phyloP scores from a whole-genome alignment of 2,329 filamentous ascomycete genomes.

The Microcyclospora tardicrescens region DNA sequence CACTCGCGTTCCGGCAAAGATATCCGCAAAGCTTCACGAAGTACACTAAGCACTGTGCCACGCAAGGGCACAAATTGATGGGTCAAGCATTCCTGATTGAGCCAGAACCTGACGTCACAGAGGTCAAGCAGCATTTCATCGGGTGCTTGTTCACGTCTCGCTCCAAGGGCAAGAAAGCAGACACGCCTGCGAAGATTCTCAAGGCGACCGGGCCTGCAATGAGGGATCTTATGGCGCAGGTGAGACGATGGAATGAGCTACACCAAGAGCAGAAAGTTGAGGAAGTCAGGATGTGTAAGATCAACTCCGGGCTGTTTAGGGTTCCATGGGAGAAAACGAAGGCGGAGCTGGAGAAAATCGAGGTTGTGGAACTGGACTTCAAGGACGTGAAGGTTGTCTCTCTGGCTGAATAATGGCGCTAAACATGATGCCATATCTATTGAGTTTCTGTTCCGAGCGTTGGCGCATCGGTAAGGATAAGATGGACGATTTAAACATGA shows the following conservation, averaged over 20 bases:
- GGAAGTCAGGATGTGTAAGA: slow-evolving; percentile 23
- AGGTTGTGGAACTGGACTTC: slow-evolving; percentile 15
- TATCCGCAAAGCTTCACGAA: slow-evolving; percentile 39
- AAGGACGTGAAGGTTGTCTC: slow-evolving; percentile 11
- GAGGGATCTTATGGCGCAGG: slow-evolving; percentile 32
- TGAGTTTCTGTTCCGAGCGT: too few species aligned
- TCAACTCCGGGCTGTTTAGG: slow-evolving; percentile 46
- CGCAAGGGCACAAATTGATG: slow-evolving; percentile 16
- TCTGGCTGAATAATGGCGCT: slow-evolving; percentile 2
- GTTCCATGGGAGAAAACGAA: slow-evolving; percentile 42
- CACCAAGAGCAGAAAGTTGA: slow-evolving; percentile 5
- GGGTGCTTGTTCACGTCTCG: slow-evolving; percentile 47
- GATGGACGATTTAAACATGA: too few species aligned
- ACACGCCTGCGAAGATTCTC: slow-evolving; percentile 33
- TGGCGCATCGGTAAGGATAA: too few species aligned
- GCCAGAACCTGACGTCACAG: slow-evolving; percentile 7
- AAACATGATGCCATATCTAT: too few species aligned
- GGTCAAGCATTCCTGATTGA: slow-evolving; percentile 43
- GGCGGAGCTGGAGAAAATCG: slow-evolving; percentile 28
- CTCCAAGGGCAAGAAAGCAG: slow-evolving; percentile 33
- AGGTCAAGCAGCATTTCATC: slow-evolving; percentile 35
- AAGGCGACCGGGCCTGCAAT: slow-evolving; percentile 37
- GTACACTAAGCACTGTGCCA: slow-evolving; percentile 37
- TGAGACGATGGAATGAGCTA: slow-evolving; percentile 21
- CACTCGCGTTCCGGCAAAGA: slow-evolving; percentile 34